Evolutionary conservation across 1,284 basidiomycete species (phyloP).

Genomic region (Ceratobasidium sp.): DNA sequence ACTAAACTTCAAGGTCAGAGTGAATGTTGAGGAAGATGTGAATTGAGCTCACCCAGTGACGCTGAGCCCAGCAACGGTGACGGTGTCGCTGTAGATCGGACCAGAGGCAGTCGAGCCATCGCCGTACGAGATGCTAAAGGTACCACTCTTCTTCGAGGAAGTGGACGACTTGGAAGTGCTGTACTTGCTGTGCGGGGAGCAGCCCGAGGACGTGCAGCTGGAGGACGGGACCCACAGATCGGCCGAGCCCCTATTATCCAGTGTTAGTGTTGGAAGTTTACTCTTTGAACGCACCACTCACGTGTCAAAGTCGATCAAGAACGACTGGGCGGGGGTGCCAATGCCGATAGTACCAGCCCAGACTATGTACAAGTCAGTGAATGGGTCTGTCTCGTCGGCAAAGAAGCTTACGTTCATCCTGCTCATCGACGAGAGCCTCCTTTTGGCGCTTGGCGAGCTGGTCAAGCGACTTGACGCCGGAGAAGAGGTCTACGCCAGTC

Average conservation of each 20-base stretch:
- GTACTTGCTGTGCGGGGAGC: conserved; percentile 35
- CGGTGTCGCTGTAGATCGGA: conserved; percentile 63
- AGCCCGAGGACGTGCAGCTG: conserved; percentile 23
- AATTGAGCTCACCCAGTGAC: conserved; percentile 48
- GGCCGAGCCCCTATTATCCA: conserved; percentile 16
- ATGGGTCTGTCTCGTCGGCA: not conserved
- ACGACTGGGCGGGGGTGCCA: conserved; percentile 45
- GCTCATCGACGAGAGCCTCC: conserved; percentile 25
- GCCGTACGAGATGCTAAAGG: conserved; percentile 64
- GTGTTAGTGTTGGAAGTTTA: not conserved
- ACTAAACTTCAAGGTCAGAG: not conserved
- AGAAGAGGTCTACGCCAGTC: conserved; percentile 14
- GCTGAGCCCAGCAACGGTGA: conserved; percentile 56
- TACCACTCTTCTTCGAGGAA: conserved; percentile 37
- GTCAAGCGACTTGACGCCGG: conserved; percentile 2
- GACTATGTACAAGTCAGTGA: not conserved
- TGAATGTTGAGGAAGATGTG: not conserved
- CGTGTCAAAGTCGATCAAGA: conserved; percentile 47
- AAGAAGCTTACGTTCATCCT: conserved; percentile 16
- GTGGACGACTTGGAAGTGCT: conserved; percentile 4
- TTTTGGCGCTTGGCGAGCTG: conserved; percentile 23
- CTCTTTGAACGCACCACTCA: not conserved
- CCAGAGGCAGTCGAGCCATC: conserved; percentile 66
- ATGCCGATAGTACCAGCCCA: conserved; percentile 42
- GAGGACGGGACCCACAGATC: conserved; percentile 42